Base-by-base conservation (phyloP, 2,329 filamentous ascomycete genomes). In the Colletotrichum australisinense region DNA sequence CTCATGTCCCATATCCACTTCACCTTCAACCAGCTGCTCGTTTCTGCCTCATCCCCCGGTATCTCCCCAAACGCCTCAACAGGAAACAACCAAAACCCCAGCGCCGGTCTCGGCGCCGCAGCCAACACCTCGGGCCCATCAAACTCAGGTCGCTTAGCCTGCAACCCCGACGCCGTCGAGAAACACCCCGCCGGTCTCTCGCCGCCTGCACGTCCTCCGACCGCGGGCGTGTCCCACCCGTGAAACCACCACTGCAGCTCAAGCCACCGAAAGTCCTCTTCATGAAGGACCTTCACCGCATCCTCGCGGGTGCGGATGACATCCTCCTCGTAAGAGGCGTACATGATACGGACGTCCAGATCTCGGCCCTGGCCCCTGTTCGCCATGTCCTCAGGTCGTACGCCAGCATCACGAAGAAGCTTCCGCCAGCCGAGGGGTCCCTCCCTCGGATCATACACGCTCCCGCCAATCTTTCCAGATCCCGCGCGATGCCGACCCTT, bases 61-160 rank as follows among this genome's bases (percentile, higher is more conserved):
- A 59, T 32, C 8, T 65, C 56, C 1, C 67, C 60, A 56, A 71
- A 66, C 26, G 60, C 71, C 22, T 53, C 28, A 8, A 19, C 32
- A 7, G 56, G 56, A 26, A 73, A 73, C 56, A 73, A 16, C 71
- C 71, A 73, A 22, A 73, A 73, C 12, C 71, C 71, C 6, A 73
- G 28, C 35, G 71, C 71, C 35, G 71, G 71, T 8, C 49, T 55
- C 19, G 67, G 67, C 52, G 67, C 71, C 67, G 49, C 62, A 22
- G 67, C 60, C 11, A 73, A 60, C 22, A 66, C 22, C 28, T 58
- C 46, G 4, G 71, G 67, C 1, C 71, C 62, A 26, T 73, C 71
- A 1, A 73, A 55, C 1, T 32, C 9, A 0, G 71, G 71, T 4
- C 56, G 5, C 1, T 26, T 42, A n/a, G 55, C 28, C 2, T 5